phyloP scores from a whole-genome alignment of 1,284 basidiomycete genomes.

The Xerocomus nothofagi region DNA sequence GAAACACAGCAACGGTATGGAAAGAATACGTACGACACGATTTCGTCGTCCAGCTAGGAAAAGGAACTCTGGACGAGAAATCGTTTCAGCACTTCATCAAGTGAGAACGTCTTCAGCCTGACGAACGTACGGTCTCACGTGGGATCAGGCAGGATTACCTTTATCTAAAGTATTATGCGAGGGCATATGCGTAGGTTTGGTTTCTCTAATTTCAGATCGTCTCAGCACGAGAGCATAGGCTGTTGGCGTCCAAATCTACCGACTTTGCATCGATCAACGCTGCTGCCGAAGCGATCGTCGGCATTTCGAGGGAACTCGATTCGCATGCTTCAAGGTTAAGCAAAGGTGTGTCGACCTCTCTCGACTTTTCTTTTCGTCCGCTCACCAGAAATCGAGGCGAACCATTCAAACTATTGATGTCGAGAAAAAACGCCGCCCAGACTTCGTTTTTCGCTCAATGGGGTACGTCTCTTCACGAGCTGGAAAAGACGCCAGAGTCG shows the following conservation, averaged over 20 bases:
- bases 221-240: constrained; percentile 36
- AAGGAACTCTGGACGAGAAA: constrained; percentile 64
- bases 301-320: constrained; percentile 46
- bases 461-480: constrained; percentile 58
- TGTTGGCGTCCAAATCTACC: constrained; percentile 78
- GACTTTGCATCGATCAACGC: constrained; percentile 64
- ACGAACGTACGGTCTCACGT: neutral
- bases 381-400: neutral
- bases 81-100: constrained; percentile 85
- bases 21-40: constrained; percentile 78
- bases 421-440: constrained; percentile 69
- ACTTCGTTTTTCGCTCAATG: constrained; percentile 67
- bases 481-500: constrained; percentile 63
- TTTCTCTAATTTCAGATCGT: neutral
- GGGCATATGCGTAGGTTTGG: constrained; percentile 61
- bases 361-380: neutral
- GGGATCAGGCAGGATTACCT: constrained; percentile 65
- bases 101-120: constrained; percentile 39
- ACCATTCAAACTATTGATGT: neutral
- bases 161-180: constrained; percentile 75
- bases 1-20: constrained; percentile 58
- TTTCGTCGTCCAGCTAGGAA: constrained; percentile 74
- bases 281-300: constrained; percentile 65
- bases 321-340: neutral
- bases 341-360: neutral